These are phyloP conservation scores for Rachicladosporium sp. DNA, from an alignment of 2,329 filamentous ascomycete species.

Conservation along the genomic window DNA sequence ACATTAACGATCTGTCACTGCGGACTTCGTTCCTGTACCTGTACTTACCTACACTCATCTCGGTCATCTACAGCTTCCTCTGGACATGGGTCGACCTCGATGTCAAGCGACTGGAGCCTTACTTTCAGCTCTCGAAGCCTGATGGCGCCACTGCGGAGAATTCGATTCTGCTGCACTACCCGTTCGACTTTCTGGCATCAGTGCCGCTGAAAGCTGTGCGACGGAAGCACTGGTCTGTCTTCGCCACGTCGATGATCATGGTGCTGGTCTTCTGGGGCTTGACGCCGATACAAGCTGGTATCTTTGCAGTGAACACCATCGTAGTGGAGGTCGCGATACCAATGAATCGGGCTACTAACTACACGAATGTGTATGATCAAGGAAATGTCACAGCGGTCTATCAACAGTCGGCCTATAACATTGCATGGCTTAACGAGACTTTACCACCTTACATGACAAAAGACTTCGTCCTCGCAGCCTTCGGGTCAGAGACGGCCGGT, in stretches of 20 bases:
- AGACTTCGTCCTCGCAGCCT: conserved; percentile 34
- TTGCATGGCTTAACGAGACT: conserved; percentile 35
- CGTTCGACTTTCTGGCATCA: conserved; percentile 35
- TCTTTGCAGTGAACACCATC: conserved; percentile 32
- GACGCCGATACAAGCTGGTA: conserved; percentile 42
- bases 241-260: conserved; percentile 36
- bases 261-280: conserved; percentile 43
- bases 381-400: conserved; percentile 25
- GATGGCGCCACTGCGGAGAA: conserved; percentile 32
- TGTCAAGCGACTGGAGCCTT: conserved; percentile 47
- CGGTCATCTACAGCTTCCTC: conserved; percentile 42
- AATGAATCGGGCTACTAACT: conserved; percentile 1
- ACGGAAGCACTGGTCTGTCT: conserved; percentile 38
- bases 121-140: conserved; percentile 41
- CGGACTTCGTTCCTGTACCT: conserved; percentile 30
- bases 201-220: conserved; percentile 31
- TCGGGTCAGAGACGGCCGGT: conserved; percentile 17
- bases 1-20: conserved; percentile 26
- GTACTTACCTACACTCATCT: conserved; percentile 42
- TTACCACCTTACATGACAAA: conserved; percentile 33
- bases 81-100: conserved; percentile 52
- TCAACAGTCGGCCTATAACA: conserved; percentile 34
- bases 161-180: conserved; percentile 45
- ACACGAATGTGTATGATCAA: conserved; percentile 22
- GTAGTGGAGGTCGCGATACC: too few relatives aligned